phyloP scores from a whole-genome alignment of 495 filamentous ascomycete species.

The Bryoglossum gracile region DNA sequence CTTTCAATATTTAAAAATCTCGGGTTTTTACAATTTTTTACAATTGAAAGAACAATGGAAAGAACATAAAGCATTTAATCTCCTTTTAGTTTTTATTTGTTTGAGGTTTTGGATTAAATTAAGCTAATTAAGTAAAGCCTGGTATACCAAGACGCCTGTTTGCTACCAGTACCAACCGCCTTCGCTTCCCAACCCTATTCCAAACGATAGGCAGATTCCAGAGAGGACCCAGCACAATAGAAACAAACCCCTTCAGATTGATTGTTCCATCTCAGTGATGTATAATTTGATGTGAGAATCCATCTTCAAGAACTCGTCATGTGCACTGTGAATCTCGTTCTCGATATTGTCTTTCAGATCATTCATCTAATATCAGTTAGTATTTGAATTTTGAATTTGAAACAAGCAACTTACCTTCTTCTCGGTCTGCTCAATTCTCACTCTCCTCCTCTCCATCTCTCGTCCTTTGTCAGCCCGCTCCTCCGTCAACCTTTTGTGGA shows the following conservation, averaged over 20 bases:
- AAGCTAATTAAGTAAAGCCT: too few species aligned
- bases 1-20: too few species aligned
- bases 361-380: slow-evolving; percentile 66
- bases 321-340: slow-evolving; percentile 75
- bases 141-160: slow-evolving; percentile 26
- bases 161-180: not conserved
- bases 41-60: too few species aligned
- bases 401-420: slow-evolving; percentile 66
- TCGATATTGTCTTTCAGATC: slow-evolving; percentile 97
- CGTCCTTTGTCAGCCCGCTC: slow-evolving; percentile 77
- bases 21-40: too few species aligned
- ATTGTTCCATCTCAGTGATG: slow-evolving; percentile 97
- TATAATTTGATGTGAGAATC: slow-evolving; percentile 95
- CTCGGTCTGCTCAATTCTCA: slow-evolving; percentile 94
- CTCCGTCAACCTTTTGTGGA: slow-evolving; percentile 74
- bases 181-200: not conserved
- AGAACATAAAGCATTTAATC: too few species aligned
- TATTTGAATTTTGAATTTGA: not conserved
- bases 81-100: too few species aligned
- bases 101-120: too few species aligned
- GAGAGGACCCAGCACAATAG: too few species aligned
- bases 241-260: slow-evolving; percentile 38
- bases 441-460: slow-evolving; percentile 84
- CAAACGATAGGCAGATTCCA: too few species aligned
- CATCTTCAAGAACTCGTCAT: slow-evolving; percentile 92